Conservation (phyloP, 768 basidiomycete genomes). For the Auriscalpium orientale region DNA sequence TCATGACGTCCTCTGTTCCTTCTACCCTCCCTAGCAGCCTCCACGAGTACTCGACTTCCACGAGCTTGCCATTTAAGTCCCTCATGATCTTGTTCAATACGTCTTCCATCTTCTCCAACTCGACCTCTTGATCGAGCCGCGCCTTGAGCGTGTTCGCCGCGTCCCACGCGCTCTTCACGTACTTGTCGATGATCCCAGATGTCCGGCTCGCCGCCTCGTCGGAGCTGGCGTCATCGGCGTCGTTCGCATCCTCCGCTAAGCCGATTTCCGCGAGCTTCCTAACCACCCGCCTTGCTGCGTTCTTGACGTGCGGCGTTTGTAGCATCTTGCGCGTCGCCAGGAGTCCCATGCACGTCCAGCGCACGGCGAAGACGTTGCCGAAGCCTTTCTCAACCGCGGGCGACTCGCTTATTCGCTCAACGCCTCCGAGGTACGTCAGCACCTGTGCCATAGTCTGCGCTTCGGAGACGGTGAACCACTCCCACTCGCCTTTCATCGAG, state of each 20-base stretch:
- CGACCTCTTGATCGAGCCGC: background rate
- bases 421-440: conserved; percentile 2
- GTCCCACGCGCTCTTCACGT: conserved; percentile 2
- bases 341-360: conserved; percentile 11
- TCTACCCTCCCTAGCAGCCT: conserved; percentile 1
- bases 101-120: conserved; percentile 5
- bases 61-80: background rate
- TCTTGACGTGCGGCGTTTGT: background rate
- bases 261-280: background rate
- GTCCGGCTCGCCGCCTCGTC: background rate
- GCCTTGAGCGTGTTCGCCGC: background rate
- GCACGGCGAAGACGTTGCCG: conserved; percentile 4
- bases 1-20: background rate
- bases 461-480: conserved; percentile 6
- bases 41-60: background rate
- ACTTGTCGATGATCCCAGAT: conserved; percentile 3
- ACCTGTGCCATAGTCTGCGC: background rate
- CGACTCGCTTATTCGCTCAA: background rate
- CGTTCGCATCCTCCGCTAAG: background rate
- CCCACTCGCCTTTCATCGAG: conserved; percentile 1
- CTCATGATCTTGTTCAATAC: background rate
- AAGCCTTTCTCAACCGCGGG: background rate
- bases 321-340: conserved; percentile 2
- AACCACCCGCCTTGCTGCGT: background rate
- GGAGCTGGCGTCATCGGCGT: too few relatives aligned